These are phyloP conservation scores for Recurvomyces mirabilis DNA, from an alignment of 495 filamentous ascomycete species.

Conservation along the genomic window DNA sequence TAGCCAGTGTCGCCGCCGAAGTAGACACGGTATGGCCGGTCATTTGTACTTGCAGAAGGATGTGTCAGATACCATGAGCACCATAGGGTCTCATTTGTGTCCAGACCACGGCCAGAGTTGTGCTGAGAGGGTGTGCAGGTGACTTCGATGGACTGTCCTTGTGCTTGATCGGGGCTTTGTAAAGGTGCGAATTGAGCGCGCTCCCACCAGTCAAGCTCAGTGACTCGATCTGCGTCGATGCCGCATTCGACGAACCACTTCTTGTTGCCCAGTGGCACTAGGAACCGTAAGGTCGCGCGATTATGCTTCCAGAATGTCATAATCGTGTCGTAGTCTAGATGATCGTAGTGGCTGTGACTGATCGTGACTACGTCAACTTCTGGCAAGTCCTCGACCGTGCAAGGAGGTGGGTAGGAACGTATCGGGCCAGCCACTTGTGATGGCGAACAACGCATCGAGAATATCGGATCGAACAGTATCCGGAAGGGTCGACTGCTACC, in stretches of 20 bases:
- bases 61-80: slow-evolving; percentile 11
- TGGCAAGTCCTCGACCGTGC: slow-evolving; percentile 36
- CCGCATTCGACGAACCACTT: slow-evolving; percentile 31
- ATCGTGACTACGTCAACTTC: slow-evolving; percentile 38
- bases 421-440: slow-evolving; percentile 37
- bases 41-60: background rate
- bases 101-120: slow-evolving; percentile 5
- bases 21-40: background rate
- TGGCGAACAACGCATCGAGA: slow-evolving; percentile 39
- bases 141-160: slow-evolving; percentile 20
- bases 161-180: too few relatives aligned
- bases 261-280: slow-evolving; percentile 35
- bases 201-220: slow-evolving; percentile 45
- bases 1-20: slow-evolving; percentile 14
- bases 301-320: slow-evolving; percentile 26
- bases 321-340: slow-evolving; percentile 37
- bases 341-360: slow-evolving; percentile 44
- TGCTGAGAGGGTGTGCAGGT: slow-evolving; percentile 39
- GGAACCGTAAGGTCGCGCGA: slow-evolving; percentile 29
- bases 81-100: slow-evolving; percentile 7
- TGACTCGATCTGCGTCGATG: slow-evolving; percentile 32
- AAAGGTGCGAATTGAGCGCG: slow-evolving; percentile 24
- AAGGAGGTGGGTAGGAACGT: slow-evolving; percentile 40
- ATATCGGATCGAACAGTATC: slow-evolving; percentile 43
- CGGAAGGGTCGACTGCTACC: slow-evolving; percentile 23